A percentile compares a stretch with the other conserved stretches of the same genome.
Conservation (phyloP, 2,329 filamentous ascomycete genomes). For the Xylariomycetidae sp. region DNA sequence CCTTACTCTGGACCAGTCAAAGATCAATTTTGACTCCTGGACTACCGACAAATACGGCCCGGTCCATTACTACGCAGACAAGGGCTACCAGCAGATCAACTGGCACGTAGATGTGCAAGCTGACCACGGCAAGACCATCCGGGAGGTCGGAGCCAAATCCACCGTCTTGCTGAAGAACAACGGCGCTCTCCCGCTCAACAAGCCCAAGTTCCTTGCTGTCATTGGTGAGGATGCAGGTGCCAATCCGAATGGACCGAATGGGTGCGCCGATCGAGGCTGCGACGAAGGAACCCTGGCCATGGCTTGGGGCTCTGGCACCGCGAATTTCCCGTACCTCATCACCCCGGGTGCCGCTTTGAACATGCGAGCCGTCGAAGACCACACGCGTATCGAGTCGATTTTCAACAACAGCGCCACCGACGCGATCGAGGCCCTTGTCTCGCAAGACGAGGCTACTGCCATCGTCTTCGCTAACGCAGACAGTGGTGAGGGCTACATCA, state of each 20-base stretch:
- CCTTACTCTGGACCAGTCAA: conserved; percentile 39
- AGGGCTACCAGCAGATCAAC: conserved; percentile 65
- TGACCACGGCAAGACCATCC: conserved; percentile 67
- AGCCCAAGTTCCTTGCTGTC: conserved; percentile 68
- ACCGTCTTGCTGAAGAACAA: conserved; percentile 87
- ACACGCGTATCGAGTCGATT: conserved; percentile 57
- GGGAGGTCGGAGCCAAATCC: conserved; percentile 70
- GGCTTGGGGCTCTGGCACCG: conserved; percentile 72
- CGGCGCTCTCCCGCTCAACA: conserved; percentile 68
- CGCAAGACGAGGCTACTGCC: conserved; percentile 59
- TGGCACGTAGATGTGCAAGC: conserved; percentile 76
- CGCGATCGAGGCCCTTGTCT: conserved; percentile 55
- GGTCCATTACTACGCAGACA: conserved; percentile 54
- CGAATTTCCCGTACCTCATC: conserved; percentile 69
- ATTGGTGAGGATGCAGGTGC: conserved; percentile 79
- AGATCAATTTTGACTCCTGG: conserved; percentile 87
- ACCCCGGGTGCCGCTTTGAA: conserved; percentile 68
- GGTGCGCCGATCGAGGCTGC: conserved; percentile 63
- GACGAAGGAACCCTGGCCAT: conserved; percentile 60
- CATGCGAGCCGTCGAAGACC: conserved; percentile 53
- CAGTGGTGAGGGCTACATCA: conserved; percentile 81
- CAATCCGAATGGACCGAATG: conserved; percentile 70
- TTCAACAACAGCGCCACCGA: conserved; percentile 58
- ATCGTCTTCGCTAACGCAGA: conserved; percentile 89
- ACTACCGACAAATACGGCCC: conserved; percentile 68